A percentile compares a stretch with the other conserved stretches of the same genome.
phyloP scores from a whole-genome alignment of 1,284 basidiomycete species.

The Naganishia albida region DNA sequence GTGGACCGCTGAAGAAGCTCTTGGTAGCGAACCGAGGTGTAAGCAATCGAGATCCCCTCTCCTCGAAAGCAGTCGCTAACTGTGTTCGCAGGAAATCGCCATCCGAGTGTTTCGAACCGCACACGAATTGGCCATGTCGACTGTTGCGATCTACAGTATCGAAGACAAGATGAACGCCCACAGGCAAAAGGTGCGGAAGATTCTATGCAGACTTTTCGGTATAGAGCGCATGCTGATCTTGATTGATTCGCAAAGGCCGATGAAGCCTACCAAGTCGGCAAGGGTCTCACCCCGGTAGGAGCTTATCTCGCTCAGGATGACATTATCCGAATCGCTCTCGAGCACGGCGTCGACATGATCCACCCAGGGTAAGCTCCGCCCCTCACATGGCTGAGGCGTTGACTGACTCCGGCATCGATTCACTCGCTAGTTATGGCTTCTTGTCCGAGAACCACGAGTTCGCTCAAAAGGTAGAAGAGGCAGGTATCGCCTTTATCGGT shows the following conservation, averaged over 20 bases:
- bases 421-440: constrained; percentile 80
- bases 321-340: constrained; percentile 90
- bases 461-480: constrained; percentile 93
- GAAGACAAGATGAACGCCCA: constrained; percentile 97
- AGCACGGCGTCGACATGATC: constrained; percentile 99
- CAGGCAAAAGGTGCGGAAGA: constrained; percentile 84
- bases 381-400: neutral
- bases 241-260: constrained; percentile 66
- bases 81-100: constrained; percentile 80
- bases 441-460: constrained; percentile 95
- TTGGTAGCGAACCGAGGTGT: constrained; percentile 95
- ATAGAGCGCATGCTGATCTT: neutral
- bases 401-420: neutral
- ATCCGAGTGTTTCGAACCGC: constrained; percentile 98
- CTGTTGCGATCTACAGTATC: constrained; percentile 96
- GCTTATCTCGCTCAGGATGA: constrained; percentile 98
- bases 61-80: neutral
- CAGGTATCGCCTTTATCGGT: constrained; percentile 95
- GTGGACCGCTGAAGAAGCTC: constrained; percentile 87
- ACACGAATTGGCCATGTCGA: constrained; percentile 98
- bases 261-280: constrained; percentile 97
- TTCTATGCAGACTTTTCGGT: neutral
- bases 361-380: constrained; percentile 76
- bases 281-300: constrained; percentile 89
- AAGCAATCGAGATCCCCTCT: constrained; percentile 47